Evolutionary conservation across 441 rosid genomes (phyloP), one percentile per base, ranked within the genome.

Genomic region (Viola pubescens): DNA sequence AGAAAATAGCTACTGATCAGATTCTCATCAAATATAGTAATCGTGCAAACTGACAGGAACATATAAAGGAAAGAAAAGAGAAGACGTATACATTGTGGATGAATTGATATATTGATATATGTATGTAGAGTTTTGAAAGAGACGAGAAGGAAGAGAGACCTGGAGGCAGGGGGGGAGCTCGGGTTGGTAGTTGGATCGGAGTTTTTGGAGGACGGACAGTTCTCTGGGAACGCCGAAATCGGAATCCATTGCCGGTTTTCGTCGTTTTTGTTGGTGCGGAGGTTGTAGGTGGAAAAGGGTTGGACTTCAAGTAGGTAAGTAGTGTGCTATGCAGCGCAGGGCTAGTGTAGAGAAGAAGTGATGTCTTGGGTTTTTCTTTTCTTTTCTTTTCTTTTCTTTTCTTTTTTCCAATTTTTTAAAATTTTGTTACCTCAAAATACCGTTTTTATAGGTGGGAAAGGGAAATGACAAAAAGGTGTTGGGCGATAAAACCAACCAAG

Each of bases 161-260:
- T 90, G 88, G 37, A 94, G 99, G 62, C 99, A 94, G 54, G 97
- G 97, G 78, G 99, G 97, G 58, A 94, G 88, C 10, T 76, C 77
- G 0, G 99, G 96, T 7, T 77, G 88, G 77, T 90, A 86, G 42
- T 70, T 84, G 65, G 99, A 86, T 61, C 97, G 89, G 69, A 73
- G 84, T 59, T 81, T 79, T 67, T 90, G 99, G 69, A 90, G 96
- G 14, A 77, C 84, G 62, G 99, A 94, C 72, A 90, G 99, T 74
- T 90, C 91, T 72, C 97, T 75, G 71, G 96, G 85, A 70, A 86
- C 78, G 74, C 96, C 99, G 70, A 72, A 94, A 82, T 94, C 99
- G 50, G 99, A 94, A 68, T 94, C 94, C 99, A 94, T 91, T 58
- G 61, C 49, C 54, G 34, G 12, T 47, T 16, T 50, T 45, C n/a